phyloP scores from a whole-genome alignment of 495 filamentous ascomycete genomes.

The Choiromyces venosus region DNA sequence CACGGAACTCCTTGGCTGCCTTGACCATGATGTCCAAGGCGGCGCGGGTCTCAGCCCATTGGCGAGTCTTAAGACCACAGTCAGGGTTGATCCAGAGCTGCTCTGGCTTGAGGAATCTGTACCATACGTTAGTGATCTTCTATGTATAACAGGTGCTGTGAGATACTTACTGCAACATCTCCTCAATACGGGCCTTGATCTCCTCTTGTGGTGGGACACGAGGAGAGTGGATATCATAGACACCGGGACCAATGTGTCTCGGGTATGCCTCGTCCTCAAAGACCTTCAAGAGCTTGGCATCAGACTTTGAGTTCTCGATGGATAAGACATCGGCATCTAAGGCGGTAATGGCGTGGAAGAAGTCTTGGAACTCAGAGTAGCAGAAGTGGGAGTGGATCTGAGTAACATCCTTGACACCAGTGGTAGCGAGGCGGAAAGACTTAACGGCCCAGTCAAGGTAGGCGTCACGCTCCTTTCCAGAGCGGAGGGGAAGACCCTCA shows the following conservation, averaged over 20 bases:
- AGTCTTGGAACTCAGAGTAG: constrained; percentile 99
- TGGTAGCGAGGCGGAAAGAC: constrained; percentile 89
- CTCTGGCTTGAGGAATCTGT: constrained; percentile 65
- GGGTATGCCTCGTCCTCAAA: constrained; percentile 96
- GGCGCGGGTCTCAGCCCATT: constrained; percentile 94
- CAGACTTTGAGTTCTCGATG: constrained; percentile 99
- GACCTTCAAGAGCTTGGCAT: constrained; percentile 97
- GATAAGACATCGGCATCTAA: constrained; percentile 95
- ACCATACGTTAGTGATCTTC: constrained; percentile 11
- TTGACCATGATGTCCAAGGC: constrained; percentile 88
- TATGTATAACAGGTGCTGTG: not conserved
- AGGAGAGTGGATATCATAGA: constrained; percentile 99
- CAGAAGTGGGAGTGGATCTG: constrained; percentile 99
- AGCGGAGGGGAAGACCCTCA: constrained; percentile 94
- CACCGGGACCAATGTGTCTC: constrained; percentile 94
- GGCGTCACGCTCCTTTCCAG: constrained; percentile 83
- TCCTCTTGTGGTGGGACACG: constrained; percentile 91
- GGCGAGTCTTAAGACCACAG: constrained; percentile 96
- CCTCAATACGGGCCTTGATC: constrained; percentile 91
- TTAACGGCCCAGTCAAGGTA: constrained; percentile 96
- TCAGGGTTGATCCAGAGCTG: constrained; percentile 99
- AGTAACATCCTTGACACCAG: constrained; percentile 84
- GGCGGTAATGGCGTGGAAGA: constrained; percentile 98
- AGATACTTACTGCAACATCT: constrained; percentile 78
- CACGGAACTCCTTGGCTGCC: constrained; percentile 91